Percentiles rank a stretch among this genome's conserved stretches.
phyloP scores from a whole-genome alignment of 106 monocot species.

The Agapanthus africanus region DNA sequence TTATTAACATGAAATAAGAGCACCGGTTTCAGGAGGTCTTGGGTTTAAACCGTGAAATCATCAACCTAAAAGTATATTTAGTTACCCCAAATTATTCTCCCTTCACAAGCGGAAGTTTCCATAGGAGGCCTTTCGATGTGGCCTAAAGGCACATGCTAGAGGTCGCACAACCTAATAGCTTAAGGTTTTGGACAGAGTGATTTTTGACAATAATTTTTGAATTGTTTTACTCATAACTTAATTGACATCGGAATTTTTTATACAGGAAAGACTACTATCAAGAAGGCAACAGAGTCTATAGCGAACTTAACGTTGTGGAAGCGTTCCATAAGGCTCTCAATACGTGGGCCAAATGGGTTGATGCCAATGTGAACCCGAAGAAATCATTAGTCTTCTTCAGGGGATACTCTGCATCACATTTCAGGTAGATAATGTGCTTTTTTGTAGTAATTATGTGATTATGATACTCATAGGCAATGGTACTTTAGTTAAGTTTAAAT shows the following conservation, averaged over 20 bases:
- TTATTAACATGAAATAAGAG: too few relatives aligned
- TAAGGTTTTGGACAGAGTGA: too few relatives aligned
- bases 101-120: constrained; percentile 5
- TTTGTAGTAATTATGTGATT: not conserved
- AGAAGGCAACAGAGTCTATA: constrained; percentile 60
- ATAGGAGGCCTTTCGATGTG: constrained; percentile 9
- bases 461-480: too few relatives aligned
- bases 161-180: too few relatives aligned
- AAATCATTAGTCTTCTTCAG: constrained; percentile 72
- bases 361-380: constrained; percentile 56
- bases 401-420: constrained; percentile 83
- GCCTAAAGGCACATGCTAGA: too few relatives aligned
- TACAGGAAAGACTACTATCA: constrained; percentile 84
- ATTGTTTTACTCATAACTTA: too few relatives aligned
- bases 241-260: not conserved
- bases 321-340: constrained; percentile 78
- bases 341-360: constrained; percentile 88
- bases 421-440: constrained; percentile 48
- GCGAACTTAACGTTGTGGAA: constrained; percentile 55
- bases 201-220: too few relatives aligned
- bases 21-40: too few relatives aligned
- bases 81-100: too few relatives aligned
- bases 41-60: too few relatives aligned
- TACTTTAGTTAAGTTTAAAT: too few relatives aligned
- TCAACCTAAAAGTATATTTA: too few relatives aligned